These are phyloP conservation scores for Aspergillus transmontanensis DNA, from an alignment of 2,329 filamentous ascomycete genomes.

Conservation along the genomic window DNA sequence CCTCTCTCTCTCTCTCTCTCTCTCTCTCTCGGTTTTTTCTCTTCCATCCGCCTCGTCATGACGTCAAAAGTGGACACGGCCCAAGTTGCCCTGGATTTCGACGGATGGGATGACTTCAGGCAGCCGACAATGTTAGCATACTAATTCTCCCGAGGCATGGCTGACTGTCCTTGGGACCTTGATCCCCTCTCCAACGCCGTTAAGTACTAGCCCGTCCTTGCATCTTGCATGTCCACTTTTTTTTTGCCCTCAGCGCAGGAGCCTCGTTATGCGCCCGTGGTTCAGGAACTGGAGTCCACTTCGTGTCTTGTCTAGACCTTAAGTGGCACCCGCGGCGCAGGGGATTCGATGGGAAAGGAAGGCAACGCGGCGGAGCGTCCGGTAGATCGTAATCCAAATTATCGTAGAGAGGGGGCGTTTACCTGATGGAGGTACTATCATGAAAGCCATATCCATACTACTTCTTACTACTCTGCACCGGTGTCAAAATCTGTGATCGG, in stretches of 20 bases:
- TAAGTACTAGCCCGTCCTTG: not conserved
- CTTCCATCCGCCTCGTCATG: not conserved
- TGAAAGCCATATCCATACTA: not conserved
- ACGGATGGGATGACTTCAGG: not conserved
- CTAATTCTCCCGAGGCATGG: not conserved
- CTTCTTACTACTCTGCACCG: not conserved
- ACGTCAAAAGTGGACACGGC: not conserved
- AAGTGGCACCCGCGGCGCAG: constrained; percentile 1
- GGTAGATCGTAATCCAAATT: constrained; percentile 9
- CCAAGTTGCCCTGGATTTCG: not conserved
- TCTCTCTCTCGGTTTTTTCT: not conserved
- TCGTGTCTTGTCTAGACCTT: constrained; percentile 8
- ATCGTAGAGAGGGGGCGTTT: not conserved
- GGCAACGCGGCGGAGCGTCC: constrained; percentile 11
- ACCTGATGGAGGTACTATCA: not conserved
- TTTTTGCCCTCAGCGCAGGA: not conserved
- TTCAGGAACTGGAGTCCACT: constrained; percentile 16
- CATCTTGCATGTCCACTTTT: not conserved
- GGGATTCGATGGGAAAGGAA: not conserved
- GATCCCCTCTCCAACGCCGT: not conserved
- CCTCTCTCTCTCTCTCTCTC: not conserved
- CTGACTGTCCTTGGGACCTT: not conserved
- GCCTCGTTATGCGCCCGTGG: constrained; percentile 8
- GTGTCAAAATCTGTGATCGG: not conserved
- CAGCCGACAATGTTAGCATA: too few species aligned